Conservation (phyloP, 2,329 filamentous ascomycete species). For the Hysterium pulicare region DNA sequence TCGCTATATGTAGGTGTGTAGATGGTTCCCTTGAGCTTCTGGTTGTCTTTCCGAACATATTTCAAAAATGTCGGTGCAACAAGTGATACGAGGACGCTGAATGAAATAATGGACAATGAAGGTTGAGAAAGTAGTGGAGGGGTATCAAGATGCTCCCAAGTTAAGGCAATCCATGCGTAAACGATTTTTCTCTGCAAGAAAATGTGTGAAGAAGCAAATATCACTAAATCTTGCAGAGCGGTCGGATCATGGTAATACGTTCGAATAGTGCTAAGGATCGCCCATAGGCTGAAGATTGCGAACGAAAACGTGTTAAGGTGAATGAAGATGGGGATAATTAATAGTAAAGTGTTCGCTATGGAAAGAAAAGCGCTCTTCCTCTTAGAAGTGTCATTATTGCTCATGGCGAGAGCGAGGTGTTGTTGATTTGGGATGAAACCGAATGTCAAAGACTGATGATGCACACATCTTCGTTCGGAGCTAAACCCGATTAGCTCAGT, state of each 20-base stretch:
- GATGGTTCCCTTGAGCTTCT: not conserved
- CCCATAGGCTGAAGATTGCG: no score
- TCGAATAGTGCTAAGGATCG: not conserved
- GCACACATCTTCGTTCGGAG: no score
- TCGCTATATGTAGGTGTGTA: not conserved
- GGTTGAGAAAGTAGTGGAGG: not conserved
- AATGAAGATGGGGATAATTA: constrained; percentile 3
- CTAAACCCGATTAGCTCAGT: constrained; percentile 3
- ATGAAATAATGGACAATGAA: not conserved
- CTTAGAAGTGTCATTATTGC: no score
- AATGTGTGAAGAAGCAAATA: not conserved
- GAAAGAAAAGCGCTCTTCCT: no score
- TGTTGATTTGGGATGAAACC: no score
- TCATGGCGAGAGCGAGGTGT: no score
- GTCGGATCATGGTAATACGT: not conserved
- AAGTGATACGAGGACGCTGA: not conserved
- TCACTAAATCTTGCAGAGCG: not conserved
- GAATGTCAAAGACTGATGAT: no score
- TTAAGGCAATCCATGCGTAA: not conserved
- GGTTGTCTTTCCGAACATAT: not conserved
- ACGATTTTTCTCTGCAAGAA: not conserved
- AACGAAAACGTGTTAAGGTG: no score
- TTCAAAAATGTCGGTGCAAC: not conserved
- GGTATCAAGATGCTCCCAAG: no score
- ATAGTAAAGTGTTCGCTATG: no score